Base-by-base conservation (phyloP, 768 basidiomycete species). In the Myochromella boudieri region DNA sequence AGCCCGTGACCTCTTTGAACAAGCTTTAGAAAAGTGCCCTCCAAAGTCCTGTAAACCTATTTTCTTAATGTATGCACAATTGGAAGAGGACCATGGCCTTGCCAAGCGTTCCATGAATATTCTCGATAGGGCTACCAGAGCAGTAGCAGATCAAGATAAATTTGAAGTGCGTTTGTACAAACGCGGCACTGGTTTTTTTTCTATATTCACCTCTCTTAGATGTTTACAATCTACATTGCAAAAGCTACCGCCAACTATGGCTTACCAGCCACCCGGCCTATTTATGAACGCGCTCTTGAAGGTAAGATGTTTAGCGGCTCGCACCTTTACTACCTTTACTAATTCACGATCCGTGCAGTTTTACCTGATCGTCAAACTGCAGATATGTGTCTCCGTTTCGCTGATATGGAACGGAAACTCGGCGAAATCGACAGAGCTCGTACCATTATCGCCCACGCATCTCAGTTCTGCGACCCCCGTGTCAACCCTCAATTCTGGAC, bases 341-440 rank as follows among this genome's bases (percentile, higher is more conserved):
- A 0, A 43, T 17, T 27, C 18, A 27, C 25, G 14, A 31, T 34
- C 17, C 31, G 20, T 26, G 14, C 33, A 79, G 80, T 85, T 27
- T 78, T 99, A 3, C 97, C 95, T 6, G 91, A 97, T 68, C 78
- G 80, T 37, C 91, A 97, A 70, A 97, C 95, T 0, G 94, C 95
- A 15, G 88, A 95, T 66, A 97, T 98, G 92, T 97, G 95, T 65
- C 75, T 97, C 17, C 90, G 94, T 36, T 99, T 98, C 65, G 95
- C 97, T 3, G 80, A 82, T 26, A 81, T 99, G 58, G 97, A 99
- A 66, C 86, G 95, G 56, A 99, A 99, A 65, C 82, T 99, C 27
- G 97, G 97, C 44, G 97, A 99, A 72, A 98, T 99, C 66, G 97
- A 99, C 70, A 81, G 97, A 20, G 97, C 97, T 10, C 84, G 97